Conservation (phyloP, 2,329 filamentous ascomycete species). For the Epichloe bromicola region DNA sequence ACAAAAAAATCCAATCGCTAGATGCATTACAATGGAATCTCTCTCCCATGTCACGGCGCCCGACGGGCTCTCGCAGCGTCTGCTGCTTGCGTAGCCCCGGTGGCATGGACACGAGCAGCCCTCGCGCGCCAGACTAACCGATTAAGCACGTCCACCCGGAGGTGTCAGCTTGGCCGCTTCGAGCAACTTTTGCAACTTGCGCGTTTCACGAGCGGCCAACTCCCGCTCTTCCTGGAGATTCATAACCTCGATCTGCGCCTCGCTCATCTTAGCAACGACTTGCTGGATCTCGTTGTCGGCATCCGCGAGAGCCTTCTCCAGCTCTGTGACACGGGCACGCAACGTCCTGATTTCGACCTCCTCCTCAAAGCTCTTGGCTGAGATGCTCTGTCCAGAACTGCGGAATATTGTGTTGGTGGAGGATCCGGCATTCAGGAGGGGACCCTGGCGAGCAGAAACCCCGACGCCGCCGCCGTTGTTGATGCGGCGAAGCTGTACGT, state of each 20-base stretch:
- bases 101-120: not conserved
- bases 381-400: slow-evolving; percentile 31
- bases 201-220: slow-evolving; percentile 58
- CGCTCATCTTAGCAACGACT: slow-evolving; percentile 68
- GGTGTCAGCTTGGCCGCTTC: slow-evolving; percentile 48
- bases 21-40: slow-evolving; percentile 17
- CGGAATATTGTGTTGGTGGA: slow-evolving; percentile 20
- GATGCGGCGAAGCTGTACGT: slow-evolving; percentile 62
- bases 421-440: slow-evolving; percentile 20
- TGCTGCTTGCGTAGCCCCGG: not conserved
- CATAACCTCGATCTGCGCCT: slow-evolving; percentile 70
- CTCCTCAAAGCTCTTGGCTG: slow-evolving; percentile 56
- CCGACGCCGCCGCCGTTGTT: slow-evolving; percentile 31
- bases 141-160: slow-evolving; percentile 10
- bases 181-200: slow-evolving; percentile 53
- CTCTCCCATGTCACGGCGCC: not conserved
- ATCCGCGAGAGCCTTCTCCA: slow-evolving; percentile 56
- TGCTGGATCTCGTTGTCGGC: slow-evolving; percentile 68
- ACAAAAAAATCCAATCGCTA: slow-evolving; percentile 26
- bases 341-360: slow-evolving; percentile 63
- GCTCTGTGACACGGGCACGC: slow-evolving; percentile 65
- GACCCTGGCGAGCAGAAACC: slow-evolving; percentile 19
- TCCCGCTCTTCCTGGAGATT: slow-evolving; percentile 66
- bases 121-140: not conserved
- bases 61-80: not conserved